Evolutionary conservation across 768 basidiomycete genomes (phyloP), one percentile per base, ranked within the genome.

Genomic region (Suillus tomentosus): DNA sequence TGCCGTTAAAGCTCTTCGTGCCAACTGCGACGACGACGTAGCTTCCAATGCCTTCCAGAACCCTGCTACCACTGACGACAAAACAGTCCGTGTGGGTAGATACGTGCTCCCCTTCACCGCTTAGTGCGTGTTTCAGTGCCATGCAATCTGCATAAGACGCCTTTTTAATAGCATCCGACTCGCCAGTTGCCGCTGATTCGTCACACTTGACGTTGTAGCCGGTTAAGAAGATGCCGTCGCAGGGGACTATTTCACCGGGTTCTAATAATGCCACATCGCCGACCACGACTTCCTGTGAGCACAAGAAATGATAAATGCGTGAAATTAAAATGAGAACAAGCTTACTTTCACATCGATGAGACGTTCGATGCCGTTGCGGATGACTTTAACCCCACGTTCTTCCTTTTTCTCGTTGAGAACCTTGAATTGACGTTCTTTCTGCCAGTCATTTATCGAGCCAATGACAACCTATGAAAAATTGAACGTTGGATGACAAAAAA

Each of bases 181-280:
- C 97, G 68, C 96, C 97, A 0, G 97, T 99, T 50, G 95, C 95
- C 24, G 94, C 93, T 31, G 93, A 94, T 75, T 99, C 97, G 71
- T 99, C 97, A 74, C 96, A 98, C 72, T 87, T 90, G 69, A 98
- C 90, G 67, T 94, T 95, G 77, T 99, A 94, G 24, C 97, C 96
- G 9, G 85, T 81, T 36, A 99, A 78, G 79, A 96, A 97, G 71
- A 99, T 82, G 61, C 97, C 97, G 73, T 99, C 97, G 76, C 95
- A 96, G 56, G 97, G 97, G 17, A 99, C 74, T 64, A 99, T 89
- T 74, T 99, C 96, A 62, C 97, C 97, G 1, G 97, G 95, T 79
- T 99, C 96, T 45, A 99, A 75, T 19, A 93, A 80, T 17, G 92
- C 92, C 64, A 99, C 83, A 70, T 99, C 96, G 50, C 97, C 97